phyloP scores from a whole-genome alignment of 805 yeast species.

The Yamadazyma laniorum region DNA sequence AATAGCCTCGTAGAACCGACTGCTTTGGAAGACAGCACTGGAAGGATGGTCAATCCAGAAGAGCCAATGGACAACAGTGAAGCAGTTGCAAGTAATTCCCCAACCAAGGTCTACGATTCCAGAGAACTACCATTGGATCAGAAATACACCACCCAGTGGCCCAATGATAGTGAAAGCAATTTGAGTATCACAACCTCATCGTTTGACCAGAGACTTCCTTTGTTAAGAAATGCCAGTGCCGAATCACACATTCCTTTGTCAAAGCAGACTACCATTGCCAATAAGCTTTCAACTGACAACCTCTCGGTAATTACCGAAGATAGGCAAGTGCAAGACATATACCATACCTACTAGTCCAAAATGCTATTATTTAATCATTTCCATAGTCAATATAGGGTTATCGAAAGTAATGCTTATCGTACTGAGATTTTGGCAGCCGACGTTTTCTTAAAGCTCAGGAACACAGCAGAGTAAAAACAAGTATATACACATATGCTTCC shows the following conservation, averaged over 20 bases:
- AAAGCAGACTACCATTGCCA: constrained; percentile 7
- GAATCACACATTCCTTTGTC: constrained; percentile 14
- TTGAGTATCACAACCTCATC: constrained; percentile 15
- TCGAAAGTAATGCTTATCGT: too few species aligned
- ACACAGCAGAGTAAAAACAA: too few species aligned
- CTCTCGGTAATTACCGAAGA: constrained; percentile 21
- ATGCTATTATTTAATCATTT: too few species aligned
- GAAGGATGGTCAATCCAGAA: not conserved
- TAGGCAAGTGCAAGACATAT: constrained; percentile 19
- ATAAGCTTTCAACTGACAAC: constrained; percentile 20
- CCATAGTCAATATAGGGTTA: not conserved
- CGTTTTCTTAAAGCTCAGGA: too few species aligned
- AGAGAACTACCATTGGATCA: constrained; percentile 2
- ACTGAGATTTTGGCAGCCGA: too few species aligned
- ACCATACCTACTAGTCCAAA: constrained; percentile 25
- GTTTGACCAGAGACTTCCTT: constrained; percentile 18
- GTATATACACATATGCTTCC: too few species aligned
- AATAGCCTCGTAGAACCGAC: not conserved
- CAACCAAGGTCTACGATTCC: not conserved
- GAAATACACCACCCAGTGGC: constrained; percentile 2
- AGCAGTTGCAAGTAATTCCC: not conserved
- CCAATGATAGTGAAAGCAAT: constrained; percentile 17
- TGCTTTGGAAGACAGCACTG: not conserved
- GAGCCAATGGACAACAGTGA: not conserved
- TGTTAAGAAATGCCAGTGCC: constrained; percentile 15